Base-by-base conservation (phyloP, 2,329 filamentous ascomycete genomes). In the Fusarium guadeloupense region DNA sequence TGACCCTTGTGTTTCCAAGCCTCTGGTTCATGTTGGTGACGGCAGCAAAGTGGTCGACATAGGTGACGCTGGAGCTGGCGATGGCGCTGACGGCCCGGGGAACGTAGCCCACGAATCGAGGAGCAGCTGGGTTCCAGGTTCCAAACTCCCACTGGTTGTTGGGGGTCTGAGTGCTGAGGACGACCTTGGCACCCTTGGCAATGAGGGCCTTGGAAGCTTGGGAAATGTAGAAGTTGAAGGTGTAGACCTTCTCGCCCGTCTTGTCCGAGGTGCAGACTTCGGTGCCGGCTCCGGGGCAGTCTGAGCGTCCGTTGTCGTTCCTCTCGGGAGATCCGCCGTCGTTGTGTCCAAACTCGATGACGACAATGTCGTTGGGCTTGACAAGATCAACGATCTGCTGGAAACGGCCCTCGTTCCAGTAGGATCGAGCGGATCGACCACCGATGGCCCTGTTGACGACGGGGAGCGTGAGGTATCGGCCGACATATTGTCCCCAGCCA, bases 321-420 rank as follows among this genome's bases (percentile, higher is more conserved):
- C 72, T 73, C 13, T 55, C 41, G 3, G 86, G 75, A 0, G 81
- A 81, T 2, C 87, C 86, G 19, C 87, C 88, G 64, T 91, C 89
- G 66, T 91, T 91, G 77, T 91, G 88, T 0, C 89, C 88, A 67
- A 91, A 89, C 67, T 90, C 88, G 47, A 91, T 89, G 47, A 90
- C 78, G 2, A 90, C 87, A 72, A 85, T 87, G 72, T 91, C 88
- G 26, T 85, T 86, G 2, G 78, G 51, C 68, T 82, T 64, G 20
- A 90, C 77, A 3, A 78, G 68, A 26, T 79, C 74, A 40, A 83
- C 81, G 46, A 91, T 82, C 1, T 78, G 78, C 14, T 80, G 73
- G 76, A 91, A 91, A 13, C 85, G 85, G 9, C 84, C 85, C 74
- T 91, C 88, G 41, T 85, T 81, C 2, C 83, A 88, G 75, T 82